Percentiles rank a stretch among this genome's conserved stretches.
Conservation (phyloP, 2,329 filamentous ascomycete species). For the Paecilomyces variotii region DNA sequence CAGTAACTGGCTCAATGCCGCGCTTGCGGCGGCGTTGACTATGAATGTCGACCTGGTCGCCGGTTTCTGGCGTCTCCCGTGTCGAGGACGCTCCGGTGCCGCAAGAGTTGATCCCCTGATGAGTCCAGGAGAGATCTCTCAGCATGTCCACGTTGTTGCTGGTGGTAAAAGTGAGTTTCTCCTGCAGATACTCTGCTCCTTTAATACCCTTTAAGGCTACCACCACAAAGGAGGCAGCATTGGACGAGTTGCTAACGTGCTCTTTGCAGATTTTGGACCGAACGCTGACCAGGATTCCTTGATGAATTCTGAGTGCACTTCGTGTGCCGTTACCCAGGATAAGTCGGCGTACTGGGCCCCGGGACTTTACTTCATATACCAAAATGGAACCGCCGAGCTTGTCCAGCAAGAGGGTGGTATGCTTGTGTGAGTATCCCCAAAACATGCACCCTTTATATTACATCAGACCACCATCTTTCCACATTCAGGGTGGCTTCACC, state of each 20-base stretch:
- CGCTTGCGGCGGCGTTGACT: conserved; percentile 16
- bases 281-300: conserved; percentile 53
- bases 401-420: conserved; percentile 73
- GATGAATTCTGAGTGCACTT: conserved; percentile 60
- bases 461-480: neutral
- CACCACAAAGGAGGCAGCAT: neutral
- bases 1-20: neutral
- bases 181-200: neutral
- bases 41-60: conserved; percentile 32
- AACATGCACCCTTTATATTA: conserved; percentile 4
- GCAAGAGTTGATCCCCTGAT: conserved; percentile 73
- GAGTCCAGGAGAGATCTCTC: conserved; percentile 48
- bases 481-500: no score
- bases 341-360: conserved; percentile 87
- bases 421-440: conserved; percentile 59
- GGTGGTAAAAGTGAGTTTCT: conserved; percentile 63
- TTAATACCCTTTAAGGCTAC: neutral
- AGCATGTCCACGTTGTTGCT: conserved; percentile 67
- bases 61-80: conserved; percentile 89
- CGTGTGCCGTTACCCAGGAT: conserved; percentile 71
- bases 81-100: conserved; percentile 60
- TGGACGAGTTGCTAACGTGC: conserved; percentile 6
- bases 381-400: conserved; percentile 57
- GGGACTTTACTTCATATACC: conserved; percentile 65
- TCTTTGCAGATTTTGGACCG: conserved; percentile 54